Evolutionary conservation across 192 early-diverging fungal species (phyloP), one percentile per base, ranked within the genome.

Genomic region (Podila clonocystis): DNA sequence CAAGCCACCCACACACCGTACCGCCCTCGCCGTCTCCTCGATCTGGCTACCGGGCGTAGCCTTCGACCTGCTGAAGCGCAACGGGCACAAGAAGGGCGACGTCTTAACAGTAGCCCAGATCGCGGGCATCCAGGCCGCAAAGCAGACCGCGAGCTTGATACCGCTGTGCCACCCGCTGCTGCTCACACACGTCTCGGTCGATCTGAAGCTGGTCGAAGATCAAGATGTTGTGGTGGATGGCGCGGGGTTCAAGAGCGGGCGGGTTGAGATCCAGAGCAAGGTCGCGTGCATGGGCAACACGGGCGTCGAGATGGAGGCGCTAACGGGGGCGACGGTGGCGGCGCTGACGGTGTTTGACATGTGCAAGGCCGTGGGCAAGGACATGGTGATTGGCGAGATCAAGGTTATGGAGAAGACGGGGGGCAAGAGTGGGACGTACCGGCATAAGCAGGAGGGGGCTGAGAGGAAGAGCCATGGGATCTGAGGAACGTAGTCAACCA

Each of bases 341-440:
- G 89, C 92, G 0, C 82, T 95, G 62, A 97, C 97, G 3, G 90
- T 98, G 1, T 97, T 92, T 87, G 97, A 98, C 74, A 98, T 98
- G 97, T 97, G 94, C 82, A 98, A 98, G 73, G 95, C 95, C 1
- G 94, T 92, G 9, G 89, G 91, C 41, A 95, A 95, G 67, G 85
- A 82, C n/a, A 97, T 97, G 87, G 75, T 82, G 28, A 96, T 98
- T 73, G 84, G 87, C 30, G 86, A 89, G 48, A 85, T 97, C 38
- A 77, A 91, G 5, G 91, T 98, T 0, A 82, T 93, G 24, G 82
- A 88, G 61, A 98, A 98, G 80, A 84, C 90, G 1, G 97, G 97
- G 7, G 97, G 97, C 9, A 94, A 93, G 70, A 93, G 91, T 67
- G 96, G 94, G 0, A 31, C 58, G 9, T 91, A 86, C 74, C 63